A percentile compares a stretch with the other conserved stretches of the same genome.
These are phyloP conservation scores for Crotalaria pallida DNA, from an alignment of 306 rosid genomes.

Conservation along the genomic window DNA sequence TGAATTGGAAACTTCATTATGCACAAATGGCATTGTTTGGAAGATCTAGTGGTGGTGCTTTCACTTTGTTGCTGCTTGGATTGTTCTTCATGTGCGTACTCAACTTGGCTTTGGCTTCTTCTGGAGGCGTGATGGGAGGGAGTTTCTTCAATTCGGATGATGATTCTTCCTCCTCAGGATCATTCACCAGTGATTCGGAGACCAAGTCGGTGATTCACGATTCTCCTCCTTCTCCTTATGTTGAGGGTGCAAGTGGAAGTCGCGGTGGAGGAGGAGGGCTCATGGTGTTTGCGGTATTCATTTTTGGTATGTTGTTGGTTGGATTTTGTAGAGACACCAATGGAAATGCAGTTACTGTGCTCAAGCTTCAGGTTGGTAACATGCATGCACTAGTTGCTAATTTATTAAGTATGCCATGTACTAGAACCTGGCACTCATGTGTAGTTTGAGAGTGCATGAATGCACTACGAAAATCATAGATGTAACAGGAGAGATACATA, in stretches of 20 bases:
- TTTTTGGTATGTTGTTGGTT: constrained; percentile 10
- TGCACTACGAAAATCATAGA: too few relatives aligned
- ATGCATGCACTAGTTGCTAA: background rate
- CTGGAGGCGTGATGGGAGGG: constrained; percentile 33
- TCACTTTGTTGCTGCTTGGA: constrained; percentile 2
- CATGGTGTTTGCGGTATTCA: background rate
- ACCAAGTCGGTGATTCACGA: background rate
- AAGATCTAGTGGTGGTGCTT: background rate
- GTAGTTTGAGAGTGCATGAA: too few relatives aligned
- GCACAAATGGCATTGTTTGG: background rate
- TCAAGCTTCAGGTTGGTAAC: constrained; percentile 33
- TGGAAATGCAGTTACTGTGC: constrained; percentile 15
- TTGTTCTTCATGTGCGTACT: background rate
- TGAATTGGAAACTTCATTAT: background rate
- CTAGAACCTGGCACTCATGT: background rate
- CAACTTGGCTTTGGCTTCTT: constrained; percentile 16
- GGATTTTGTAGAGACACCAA: background rate
- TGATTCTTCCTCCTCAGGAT: constrained; percentile 19
- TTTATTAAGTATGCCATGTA: background rate
- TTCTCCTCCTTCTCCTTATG: background rate
- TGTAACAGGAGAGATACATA: too few relatives aligned
- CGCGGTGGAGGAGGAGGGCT: constrained; percentile 12
- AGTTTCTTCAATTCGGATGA: constrained; percentile 28
- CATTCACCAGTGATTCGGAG: background rate
- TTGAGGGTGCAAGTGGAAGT: background rate